Evolutionary conservation across 2,329 filamentous ascomycete species (phyloP), one percentile per base, ranked within the genome.

Genomic region (Didymella glomerata): DNA sequence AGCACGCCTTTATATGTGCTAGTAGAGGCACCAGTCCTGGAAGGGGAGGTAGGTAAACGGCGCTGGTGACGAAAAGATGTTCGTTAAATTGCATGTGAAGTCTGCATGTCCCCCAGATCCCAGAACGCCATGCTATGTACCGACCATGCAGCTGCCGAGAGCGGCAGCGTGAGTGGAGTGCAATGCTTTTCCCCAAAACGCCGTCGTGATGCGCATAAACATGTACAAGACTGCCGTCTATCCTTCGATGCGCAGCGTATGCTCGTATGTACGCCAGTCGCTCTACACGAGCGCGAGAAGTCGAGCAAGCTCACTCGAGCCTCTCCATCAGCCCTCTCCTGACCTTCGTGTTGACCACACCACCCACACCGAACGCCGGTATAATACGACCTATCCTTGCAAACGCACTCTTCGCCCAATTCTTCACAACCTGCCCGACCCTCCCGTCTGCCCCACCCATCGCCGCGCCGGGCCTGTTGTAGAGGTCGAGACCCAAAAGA

Each of bases 301-400:
- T 28, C 4, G 27, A 4, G 27, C 30, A 10, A 5, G 11, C 8
- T 18, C 42, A 46, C 51, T 76, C 74, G 41, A 78, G 46, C 58
- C 48, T 61, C 28, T 80, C 80, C 89, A 96, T 93, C 67, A 94
- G 73, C 52, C 74, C 80, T 70, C 79, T 82, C 67, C 93, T 84
- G 44, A 94, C 82, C 70, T 90, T 88, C 59, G 84, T 84, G 78
- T 97, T 97, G 11, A 95, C 90, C 11, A 96, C 91, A 0, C 93
- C 93, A 0, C 93, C 93, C 13, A 96, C 84, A 2, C 93, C 93
- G 81, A 94, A 97, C 0, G 93, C 93, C 18, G 93, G 93, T 2
- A 97, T 84, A 60, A 97, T 96, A 70, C 93, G 85, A 61, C 90
- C 90, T 77, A 97, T 90, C 53, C 93, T 81, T 25, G 93, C 93